Conservation (phyloP, 495 filamentous ascomycete species). For the Lepraria neglecta region DNA sequence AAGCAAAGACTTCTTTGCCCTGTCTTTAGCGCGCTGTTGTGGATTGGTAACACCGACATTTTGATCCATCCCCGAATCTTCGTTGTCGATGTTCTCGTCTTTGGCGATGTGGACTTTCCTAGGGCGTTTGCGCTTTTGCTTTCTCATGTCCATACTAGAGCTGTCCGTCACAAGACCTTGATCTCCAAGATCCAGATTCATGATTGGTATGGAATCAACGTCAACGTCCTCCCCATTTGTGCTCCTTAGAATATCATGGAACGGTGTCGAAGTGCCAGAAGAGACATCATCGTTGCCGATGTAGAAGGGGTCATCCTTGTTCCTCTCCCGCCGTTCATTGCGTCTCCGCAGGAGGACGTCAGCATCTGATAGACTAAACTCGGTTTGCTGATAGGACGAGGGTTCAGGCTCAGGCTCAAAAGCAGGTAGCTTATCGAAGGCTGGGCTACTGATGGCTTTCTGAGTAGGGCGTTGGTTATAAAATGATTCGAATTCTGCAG, state of each 20-base stretch:
- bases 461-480: conserved; percentile 53
- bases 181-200: conserved; percentile 72
- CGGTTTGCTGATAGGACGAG: conserved; percentile 60
- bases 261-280: conserved; percentile 56
- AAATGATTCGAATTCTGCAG: conserved; percentile 63
- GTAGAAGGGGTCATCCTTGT: conserved; percentile 93
- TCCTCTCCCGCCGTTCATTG: conserved; percentile 64
- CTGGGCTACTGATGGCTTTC: conserved; percentile 26
- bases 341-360: conserved; percentile 58
- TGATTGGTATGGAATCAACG: conserved; percentile 89
- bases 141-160: conserved; percentile 13
- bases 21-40: conserved; percentile 23
- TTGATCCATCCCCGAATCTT: conserved; percentile 16
- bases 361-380: conserved; percentile 54
- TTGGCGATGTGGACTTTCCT: conserved; percentile 53
- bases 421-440: conserved; percentile 33
- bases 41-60: neutral
- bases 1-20: conserved; percentile 53
- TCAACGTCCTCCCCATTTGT: conserved; percentile 72
- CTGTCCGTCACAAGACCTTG: conserved; percentile 26
- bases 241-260: conserved; percentile 61
- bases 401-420: conserved; percentile 42
- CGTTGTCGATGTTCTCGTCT: conserved; percentile 51
- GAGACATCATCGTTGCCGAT: conserved; percentile 53
- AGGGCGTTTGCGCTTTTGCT: conserved; percentile 29